Conservation (phyloP, 371 early-diverging fungal genomes). For the Haplosporangium sp. region DNA sequence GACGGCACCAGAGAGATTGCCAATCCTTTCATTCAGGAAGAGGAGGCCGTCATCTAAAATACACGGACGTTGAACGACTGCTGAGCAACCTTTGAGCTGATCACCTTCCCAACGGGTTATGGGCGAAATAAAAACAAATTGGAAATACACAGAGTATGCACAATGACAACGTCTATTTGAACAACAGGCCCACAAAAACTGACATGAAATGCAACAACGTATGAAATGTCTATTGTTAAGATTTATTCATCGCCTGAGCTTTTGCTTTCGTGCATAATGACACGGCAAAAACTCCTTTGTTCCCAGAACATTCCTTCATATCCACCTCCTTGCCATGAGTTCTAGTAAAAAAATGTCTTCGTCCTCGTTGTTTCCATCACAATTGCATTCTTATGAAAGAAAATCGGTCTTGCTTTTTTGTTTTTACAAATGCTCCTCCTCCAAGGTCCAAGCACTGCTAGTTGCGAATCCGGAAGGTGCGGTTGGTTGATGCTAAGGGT, state of each 20-base stretch:
- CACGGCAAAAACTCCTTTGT: too few relatives aligned
- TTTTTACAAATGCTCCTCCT: conserved; percentile 40
- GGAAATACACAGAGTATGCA: neutral
- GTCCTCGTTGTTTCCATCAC: neutral
- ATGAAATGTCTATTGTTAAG: neutral
- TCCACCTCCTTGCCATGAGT: too few relatives aligned
- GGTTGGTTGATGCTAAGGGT: conserved; percentile 31
- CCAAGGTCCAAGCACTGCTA: conserved; percentile 49
- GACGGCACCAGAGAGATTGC: conserved; percentile 93
- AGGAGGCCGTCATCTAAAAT: conserved; percentile 45
- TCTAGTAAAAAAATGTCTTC: neutral
- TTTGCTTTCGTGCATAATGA: too few relatives aligned
- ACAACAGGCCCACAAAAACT: neutral
- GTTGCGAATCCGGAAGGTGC: conserved; percentile 47
- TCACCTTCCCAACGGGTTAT: neutral
- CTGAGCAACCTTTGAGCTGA: too few relatives aligned
- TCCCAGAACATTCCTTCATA: too few relatives aligned
- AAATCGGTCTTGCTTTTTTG: neutral
- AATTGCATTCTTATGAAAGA: too few relatives aligned
- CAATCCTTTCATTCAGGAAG: conserved; percentile 84
- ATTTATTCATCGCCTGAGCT: neutral
- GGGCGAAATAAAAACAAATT: neutral
- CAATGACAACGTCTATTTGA: neutral
- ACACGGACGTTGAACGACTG: neutral
- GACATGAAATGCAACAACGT: neutral